phyloP scores from a whole-genome alignment of 148 eudicot species.

The Chenopodium quinoa region DNA sequence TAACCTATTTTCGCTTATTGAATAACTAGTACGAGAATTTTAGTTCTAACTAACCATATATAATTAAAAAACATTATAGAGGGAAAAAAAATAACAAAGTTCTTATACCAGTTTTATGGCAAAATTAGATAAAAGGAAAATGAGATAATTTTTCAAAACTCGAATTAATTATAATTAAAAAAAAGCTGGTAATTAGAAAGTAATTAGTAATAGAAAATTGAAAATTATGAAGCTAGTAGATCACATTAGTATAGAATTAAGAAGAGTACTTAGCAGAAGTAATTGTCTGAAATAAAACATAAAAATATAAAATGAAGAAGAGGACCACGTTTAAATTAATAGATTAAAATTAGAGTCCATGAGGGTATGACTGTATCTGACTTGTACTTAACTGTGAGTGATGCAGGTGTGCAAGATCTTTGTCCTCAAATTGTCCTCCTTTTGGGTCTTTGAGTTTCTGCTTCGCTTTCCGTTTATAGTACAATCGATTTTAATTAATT shows the following conservation, averaged over 20 bases:
- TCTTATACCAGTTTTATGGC: too few relatives aligned
- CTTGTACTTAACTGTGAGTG: neutral
- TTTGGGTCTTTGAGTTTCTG: neutral
- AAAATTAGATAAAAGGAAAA: too few relatives aligned
- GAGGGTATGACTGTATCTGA: neutral
- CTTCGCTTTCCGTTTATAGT: neutral
- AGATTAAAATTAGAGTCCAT: neutral
- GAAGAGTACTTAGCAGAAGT: neutral
- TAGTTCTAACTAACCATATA: too few relatives aligned
- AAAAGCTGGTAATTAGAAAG: too few relatives aligned
- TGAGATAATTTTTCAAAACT: too few relatives aligned
- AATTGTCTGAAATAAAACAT: neutral
- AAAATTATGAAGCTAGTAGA: too few relatives aligned
- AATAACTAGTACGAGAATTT: too few relatives aligned
- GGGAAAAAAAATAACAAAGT: too few relatives aligned
- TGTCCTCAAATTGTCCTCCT: neutral
- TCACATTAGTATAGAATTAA: neutral
- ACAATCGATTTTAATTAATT: neutral
- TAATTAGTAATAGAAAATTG: too few relatives aligned
- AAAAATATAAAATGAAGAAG: neutral
- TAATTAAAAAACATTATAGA: too few relatives aligned
- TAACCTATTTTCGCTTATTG: too few relatives aligned
- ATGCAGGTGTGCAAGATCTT: constrained; percentile 7
- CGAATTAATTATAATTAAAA: too few relatives aligned
- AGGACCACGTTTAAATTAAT: neutral